Evolutionary conservation across 129 eudicot genomes (phyloP).

Genomic region (Rutidosis leptorrhynchoides): DNA sequence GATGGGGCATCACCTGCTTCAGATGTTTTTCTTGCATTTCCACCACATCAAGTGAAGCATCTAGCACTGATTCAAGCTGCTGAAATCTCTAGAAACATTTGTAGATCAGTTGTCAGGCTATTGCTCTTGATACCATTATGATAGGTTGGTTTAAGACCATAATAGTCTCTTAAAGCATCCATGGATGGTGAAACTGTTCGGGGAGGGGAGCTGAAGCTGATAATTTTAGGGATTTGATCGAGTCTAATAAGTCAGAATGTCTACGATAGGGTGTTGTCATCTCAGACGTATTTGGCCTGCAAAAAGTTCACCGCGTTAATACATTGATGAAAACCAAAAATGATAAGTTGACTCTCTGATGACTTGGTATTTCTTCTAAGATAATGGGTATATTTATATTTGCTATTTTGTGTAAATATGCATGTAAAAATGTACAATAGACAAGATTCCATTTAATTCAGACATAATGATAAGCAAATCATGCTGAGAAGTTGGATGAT

Average conservation of each 20-base stretch:
- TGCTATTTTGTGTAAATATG: constrained; percentile 7
- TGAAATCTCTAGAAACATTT: constrained; percentile 56
- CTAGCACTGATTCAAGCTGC: constrained; percentile 78
- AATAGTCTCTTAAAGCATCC: constrained; percentile 62
- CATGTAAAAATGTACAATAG: neutral
- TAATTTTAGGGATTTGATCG: constrained; percentile 66
- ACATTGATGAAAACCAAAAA: too few species aligned
- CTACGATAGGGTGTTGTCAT: constrained; percentile 44
- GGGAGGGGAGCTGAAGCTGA: constrained; percentile 60
- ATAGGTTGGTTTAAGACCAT: constrained; percentile 54
- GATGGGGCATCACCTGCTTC: constrained; percentile 60
- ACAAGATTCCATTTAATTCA: constrained; percentile 15
- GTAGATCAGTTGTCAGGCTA: too few species aligned
- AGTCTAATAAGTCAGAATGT: constrained; percentile 68
- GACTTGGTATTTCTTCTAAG: neutral
- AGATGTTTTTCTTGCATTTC: constrained; percentile 74
- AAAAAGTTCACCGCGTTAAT: constrained; percentile 16
- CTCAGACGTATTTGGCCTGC: constrained; percentile 54
- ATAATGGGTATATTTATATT: neutral
- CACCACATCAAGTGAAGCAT: constrained; percentile 63
- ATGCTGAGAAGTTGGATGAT: too few species aligned
- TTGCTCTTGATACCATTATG: constrained; percentile 24
- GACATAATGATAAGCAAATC: too few species aligned
- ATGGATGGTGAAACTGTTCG: constrained; percentile 63
- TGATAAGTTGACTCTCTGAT: too few species aligned